Evolutionary conservation across 176 grass and related monocot species (phyloP).

Genomic region (Ensete glaucum): DNA sequence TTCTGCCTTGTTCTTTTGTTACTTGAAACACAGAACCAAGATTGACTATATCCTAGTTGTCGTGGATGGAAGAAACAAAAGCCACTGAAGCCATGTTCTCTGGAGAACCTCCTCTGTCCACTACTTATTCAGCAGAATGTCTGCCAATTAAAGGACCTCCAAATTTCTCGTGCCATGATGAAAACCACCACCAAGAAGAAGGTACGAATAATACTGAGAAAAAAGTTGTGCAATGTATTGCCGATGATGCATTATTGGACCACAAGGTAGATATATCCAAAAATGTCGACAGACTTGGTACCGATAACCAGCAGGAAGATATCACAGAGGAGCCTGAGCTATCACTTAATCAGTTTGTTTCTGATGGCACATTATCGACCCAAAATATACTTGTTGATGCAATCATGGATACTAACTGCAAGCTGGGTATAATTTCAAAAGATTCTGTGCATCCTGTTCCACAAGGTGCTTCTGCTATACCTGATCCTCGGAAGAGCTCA

Average conservation of each 20-base stretch:
- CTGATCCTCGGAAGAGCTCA: not conserved
- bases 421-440: not conserved
- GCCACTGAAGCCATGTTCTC: not conserved
- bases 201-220: not conserved
- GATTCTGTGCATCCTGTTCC: not conserved
- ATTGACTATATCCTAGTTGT: constrained; percentile 1
- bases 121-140: constrained; percentile 27
- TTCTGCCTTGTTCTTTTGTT: not conserved
- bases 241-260: not conserved
- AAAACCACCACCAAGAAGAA: constrained; percentile 10
- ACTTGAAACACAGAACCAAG: not conserved
- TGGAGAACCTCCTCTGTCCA: constrained; percentile 12
- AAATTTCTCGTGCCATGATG: constrained; percentile 16
- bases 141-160: constrained; percentile 16
- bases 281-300: too few species aligned
- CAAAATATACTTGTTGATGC: not conserved
- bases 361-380: too few species aligned
- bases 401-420: not conserved
- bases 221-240: not conserved
- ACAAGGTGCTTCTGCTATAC: not conserved
- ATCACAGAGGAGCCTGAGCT: too few species aligned
- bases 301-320: too few species aligned
- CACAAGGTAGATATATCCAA: too few species aligned
- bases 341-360: too few species aligned
- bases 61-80: constrained; percentile 35